Conservation (phyloP, 1,284 basidiomycete species). For the Salmacisia buchloeana region DNA sequence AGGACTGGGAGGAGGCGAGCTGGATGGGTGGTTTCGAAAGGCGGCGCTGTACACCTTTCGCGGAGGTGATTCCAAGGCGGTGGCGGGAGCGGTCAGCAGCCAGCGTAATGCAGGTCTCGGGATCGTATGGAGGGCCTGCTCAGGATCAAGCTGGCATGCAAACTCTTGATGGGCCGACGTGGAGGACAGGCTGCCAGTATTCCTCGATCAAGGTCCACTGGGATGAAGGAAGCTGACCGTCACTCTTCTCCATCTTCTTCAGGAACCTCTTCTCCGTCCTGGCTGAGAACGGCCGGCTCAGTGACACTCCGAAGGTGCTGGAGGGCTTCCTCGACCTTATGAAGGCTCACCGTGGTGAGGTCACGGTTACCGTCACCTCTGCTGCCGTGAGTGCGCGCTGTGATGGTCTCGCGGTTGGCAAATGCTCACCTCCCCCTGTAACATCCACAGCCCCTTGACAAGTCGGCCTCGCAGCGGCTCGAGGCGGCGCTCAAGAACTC, state of each 20-base stretch:
- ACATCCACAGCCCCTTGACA: conserved; percentile 34
- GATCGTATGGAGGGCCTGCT: too few relatives aligned
- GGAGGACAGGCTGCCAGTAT: too few relatives aligned
- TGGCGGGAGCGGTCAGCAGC: too few relatives aligned
- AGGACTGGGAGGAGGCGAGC: too few relatives aligned
- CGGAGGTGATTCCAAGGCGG: too few relatives aligned
- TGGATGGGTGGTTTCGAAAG: too few relatives aligned
- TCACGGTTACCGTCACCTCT: conserved; percentile 83
- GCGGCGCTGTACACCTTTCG: too few relatives aligned
- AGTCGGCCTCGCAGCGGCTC: conserved; percentile 39
- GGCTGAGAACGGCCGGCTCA: conserved; percentile 86
- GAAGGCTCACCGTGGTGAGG: conserved; percentile 82
- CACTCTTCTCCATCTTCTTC: background rate
- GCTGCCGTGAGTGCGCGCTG: conserved; percentile 54
- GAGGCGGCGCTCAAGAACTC: conserved; percentile 45
- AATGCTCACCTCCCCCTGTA: background rate
- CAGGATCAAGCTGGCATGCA: too few relatives aligned
- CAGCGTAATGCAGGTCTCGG: background rate
- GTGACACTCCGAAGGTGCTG: conserved; percentile 77
- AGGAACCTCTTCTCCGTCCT: conserved; percentile 80
- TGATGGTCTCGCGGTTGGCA: background rate
- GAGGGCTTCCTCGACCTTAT: conserved; percentile 87
- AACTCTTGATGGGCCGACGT: too few relatives aligned
- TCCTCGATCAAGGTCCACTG: too few relatives aligned
- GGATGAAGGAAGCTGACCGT: background rate